These are phyloP conservation scores for Lentinula lateritia DNA, from an alignment of 768 basidiomycete genomes.

Conservation along the genomic window DNA sequence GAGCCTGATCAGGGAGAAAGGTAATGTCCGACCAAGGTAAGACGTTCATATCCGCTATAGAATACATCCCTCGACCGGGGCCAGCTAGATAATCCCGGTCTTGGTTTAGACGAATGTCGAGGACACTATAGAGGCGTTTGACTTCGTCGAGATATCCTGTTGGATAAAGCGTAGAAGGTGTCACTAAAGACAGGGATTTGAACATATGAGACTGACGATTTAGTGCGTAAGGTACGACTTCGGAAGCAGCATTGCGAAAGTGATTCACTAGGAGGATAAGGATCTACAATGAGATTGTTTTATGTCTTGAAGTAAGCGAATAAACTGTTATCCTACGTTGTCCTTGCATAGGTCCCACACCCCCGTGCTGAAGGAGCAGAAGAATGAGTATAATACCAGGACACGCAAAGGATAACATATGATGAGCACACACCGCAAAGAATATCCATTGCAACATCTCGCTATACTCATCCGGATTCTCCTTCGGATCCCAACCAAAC, in stretches of 20 bases:
- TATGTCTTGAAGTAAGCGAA: not conserved
- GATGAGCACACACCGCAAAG: constrained; percentile 46
- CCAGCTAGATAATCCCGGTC: constrained; percentile 78
- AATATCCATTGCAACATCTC: constrained; percentile 85
- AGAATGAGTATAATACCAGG: not conserved
- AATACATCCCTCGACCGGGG: constrained; percentile 57
- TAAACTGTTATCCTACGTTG: constrained; percentile 30
- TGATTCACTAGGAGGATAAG: constrained; percentile 45
- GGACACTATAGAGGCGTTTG: constrained; percentile 72
- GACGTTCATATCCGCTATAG: constrained; percentile 68
- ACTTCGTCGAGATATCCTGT: constrained; percentile 60
- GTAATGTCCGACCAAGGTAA: constrained; percentile 46
- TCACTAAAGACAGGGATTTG: too few relatives aligned
- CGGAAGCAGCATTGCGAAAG: constrained; percentile 60
- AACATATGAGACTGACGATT: constrained; percentile 13
- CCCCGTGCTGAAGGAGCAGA: not conserved
- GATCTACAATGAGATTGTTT: too few relatives aligned
- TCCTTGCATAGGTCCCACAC: constrained; percentile 82
- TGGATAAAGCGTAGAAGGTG: too few relatives aligned
- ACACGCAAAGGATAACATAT: too few relatives aligned
- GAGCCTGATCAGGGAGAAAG: not conserved
- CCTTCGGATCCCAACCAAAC: constrained; percentile 55
- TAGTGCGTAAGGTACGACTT: constrained; percentile 59
- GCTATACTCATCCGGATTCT: constrained; percentile 54
- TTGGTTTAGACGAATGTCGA: constrained; percentile 63